A percentile compares a stretch with the other conserved stretches of the same genome.
Evolutionary conservation across 768 basidiomycete genomes (phyloP).

Genomic region (Russula sp.): DNA sequence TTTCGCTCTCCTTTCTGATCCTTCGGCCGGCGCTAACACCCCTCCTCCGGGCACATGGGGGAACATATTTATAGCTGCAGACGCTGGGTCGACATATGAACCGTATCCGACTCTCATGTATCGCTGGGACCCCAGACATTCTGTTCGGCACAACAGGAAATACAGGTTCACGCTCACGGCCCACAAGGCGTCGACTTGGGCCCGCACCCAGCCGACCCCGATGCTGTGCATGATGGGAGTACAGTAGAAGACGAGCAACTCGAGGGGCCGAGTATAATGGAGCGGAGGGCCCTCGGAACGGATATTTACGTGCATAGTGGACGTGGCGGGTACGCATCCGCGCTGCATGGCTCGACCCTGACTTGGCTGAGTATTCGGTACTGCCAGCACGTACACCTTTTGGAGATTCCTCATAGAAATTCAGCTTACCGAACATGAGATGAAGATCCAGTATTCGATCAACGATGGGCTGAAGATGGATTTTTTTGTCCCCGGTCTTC

Average conservation of each 20-base stretch:
- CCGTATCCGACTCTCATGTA: constrained; percentile 68
- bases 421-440: constrained; percentile 67
- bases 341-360: neutral
- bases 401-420: constrained; percentile 90
- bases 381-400: constrained; percentile 77
- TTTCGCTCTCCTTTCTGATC: neutral
- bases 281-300: constrained; percentile 52
- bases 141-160: constrained; percentile 22
- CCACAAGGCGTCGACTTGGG: constrained; percentile 54
- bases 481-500: constrained; percentile 78
- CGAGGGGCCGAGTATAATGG: constrained; percentile 37
- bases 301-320: constrained; percentile 72
- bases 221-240: constrained; percentile 41
- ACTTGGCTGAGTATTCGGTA: neutral
- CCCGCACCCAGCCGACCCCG: constrained; percentile 73
- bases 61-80: constrained; percentile 51
- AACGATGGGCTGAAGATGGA: constrained; percentile 74
- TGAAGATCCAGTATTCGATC: constrained; percentile 75
- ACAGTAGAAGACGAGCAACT: neutral
- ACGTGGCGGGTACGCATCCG: constrained; percentile 43
- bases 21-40: constrained; percentile 2
- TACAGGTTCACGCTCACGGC: constrained; percentile 23
- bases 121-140: constrained; percentile 65
- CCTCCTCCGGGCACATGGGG: neutral
- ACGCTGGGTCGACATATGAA: constrained; percentile 74